Base-by-base conservation (phyloP, 345 rosid species). In the Acer negundo region DNA sequence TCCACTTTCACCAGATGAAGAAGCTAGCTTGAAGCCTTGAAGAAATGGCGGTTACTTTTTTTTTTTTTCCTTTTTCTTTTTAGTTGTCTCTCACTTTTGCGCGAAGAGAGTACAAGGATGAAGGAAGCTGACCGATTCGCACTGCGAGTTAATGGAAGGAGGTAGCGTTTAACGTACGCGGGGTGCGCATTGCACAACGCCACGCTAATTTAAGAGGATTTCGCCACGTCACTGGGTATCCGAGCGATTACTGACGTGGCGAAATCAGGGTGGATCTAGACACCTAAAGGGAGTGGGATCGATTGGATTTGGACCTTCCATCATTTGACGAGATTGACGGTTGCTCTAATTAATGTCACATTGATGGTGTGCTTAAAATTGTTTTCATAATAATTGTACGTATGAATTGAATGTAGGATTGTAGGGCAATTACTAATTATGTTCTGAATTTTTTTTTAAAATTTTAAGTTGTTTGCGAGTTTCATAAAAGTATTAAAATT, bases 61-160 rank as follows among this genome's bases (percentile, higher is more conserved):
- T 35, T 31, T 4, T 56, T 51, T 31, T 17, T 12, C 12, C 26
- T 17, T 19, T 38, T 24, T 3, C 10, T 7, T 31, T 28, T 19
- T 28, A 16, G 16, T n/a, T 19, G n/a, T 24, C 11, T 12, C 24
- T 59, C 22, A 22, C 35, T 67, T 62, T 47, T n/a, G 63, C 17
- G 56, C 23, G 55, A 66, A 13, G 40, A 17, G 31, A 42, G 62
- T n/a, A 44, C 56, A 62, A 28, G 26, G 49, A 6, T 26, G 28
- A 16, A 15, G n/a, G 58, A 1, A 10, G 77, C 75, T 77, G 81
- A 77, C 76, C 84, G 78, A 26, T 70, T 74, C 84, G 24, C 73
- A 40, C 69, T 78, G 76, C 75, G 81, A 28, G 78, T 61, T 38
- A 61, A 19, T 49, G 70, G 16, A 61, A 49, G 24, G 24, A 20